Base-by-base conservation (phyloP, 352 stramenopile species). In the Pseudoperonospora humuli region DNA sequence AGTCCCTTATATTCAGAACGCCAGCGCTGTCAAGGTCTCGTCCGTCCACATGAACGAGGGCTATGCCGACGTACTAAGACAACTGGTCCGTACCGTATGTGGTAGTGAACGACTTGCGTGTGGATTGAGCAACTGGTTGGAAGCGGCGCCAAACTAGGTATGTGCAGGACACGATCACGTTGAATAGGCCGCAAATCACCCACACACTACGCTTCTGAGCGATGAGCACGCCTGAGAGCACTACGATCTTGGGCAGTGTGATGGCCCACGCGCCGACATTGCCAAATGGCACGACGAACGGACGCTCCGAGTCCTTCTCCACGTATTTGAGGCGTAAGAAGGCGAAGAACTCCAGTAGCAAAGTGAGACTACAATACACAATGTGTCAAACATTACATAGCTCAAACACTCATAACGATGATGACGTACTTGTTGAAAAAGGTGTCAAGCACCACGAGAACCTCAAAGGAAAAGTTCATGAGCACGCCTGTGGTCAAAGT, bases 361-460 rank as follows among this genome's bases (percentile, higher is more conserved):
- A 50, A 29, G 76, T 88, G 51, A 75, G 56, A 57, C 60, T 80
- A 54, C 24, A 69, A 20, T 29, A 14, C 5, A 43, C 2, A 35
- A 33, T 15, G 18, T 1, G 35, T 48, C 37, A 61, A 31, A 26
- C 17, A 20, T 33, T 32, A 29, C 17, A 10, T 15, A 15, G 18
- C n/a, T 2, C 5, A 33, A 3, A 33, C 3, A 15, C 10, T 18
- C 5, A 27, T 10, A 18, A 5, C 11, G 35, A 37, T 2, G 28
- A 2, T 2, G 4, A 83, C 75, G 39, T 65, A 89, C 75, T 92
- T 92, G 74, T 92, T 92, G 64, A 88, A 90, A 48, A 88, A 86
- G 0, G 80, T 93, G 54, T 92, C 80, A 7, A 92, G 48, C 10
- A 90, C 70, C 14, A 90, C 80, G 27, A 92, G 60, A 25, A 81